Conservation (phyloP, 2,329 filamentous ascomycete genomes). For the Colletotrichum sp. region DNA sequence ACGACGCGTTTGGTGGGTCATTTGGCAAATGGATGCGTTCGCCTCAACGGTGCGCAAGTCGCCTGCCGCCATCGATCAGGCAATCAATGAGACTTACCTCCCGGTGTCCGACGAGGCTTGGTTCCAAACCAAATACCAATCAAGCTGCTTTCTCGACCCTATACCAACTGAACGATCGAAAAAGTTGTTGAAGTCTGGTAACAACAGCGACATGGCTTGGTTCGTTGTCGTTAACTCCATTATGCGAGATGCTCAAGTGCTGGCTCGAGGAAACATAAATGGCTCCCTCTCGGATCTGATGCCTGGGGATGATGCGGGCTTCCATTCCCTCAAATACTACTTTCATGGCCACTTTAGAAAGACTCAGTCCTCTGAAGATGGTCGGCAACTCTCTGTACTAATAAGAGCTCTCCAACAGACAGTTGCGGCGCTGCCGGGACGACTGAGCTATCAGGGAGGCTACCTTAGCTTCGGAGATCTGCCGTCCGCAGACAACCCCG, state of each 20-base stretch:
- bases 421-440: neutral
- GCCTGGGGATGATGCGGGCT: neutral
- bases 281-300: neutral
- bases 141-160: neutral
- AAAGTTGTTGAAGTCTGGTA: neutral
- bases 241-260: neutral
- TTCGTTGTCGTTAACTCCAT: neutral
- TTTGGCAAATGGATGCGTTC: neutral
- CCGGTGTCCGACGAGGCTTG: neutral
- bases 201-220: neutral
- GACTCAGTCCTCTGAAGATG: neutral
- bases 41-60: neutral
- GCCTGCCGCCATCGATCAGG: neutral
- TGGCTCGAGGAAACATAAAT: neutral
- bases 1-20: neutral
- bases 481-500: neutral
- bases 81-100: neutral
- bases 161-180: neutral
- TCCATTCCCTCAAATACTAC: neutral
- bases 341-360: neutral
- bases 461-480: neutral
- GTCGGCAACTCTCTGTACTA: neutral
- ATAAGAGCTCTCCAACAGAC: neutral
- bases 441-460: neutral
- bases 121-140: neutral